Evolutionary conservation across 192 early-diverging fungal species (phyloP), one percentile per base, ranked within the genome.

Genomic region (Coemansia umbellata): DNA sequence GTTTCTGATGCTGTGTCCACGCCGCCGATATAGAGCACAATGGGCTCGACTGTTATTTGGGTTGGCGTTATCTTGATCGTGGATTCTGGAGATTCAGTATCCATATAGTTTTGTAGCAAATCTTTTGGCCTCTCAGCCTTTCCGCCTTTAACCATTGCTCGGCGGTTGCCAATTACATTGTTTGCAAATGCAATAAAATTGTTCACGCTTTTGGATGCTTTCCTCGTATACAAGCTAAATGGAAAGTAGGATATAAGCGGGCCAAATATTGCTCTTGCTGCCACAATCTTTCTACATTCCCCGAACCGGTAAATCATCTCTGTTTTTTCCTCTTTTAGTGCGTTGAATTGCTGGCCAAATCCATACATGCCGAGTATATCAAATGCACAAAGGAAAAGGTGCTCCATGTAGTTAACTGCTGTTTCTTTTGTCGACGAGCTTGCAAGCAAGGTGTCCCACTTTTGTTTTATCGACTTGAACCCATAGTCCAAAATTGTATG

Each of bases 61-160:
- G 9, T n/a, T 6, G 43, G 24, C 27, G 53, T 66, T 53, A 70
- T 64, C 30, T 37, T 36, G 18, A 24, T 43, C 23, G 31, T 48
- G 0, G 56, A 50, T 6, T 68, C 66, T 8, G 60, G 56, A n/a
- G 69, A 62, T 17, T 50, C 57, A 0, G 40, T 47, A 24, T 70
- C 74, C 3, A 77, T n/a, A 14, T 69, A 31, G 2, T 57, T 42
- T 33, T 77, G 74, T 31, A 78, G 53, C 14, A 70, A 37, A 23
- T 78, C 67, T 39, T 51, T 41, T 33, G 66, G 58, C 23, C 53
- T 56, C 21, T 52, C 49, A 1, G 22, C 21, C 21, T 26, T 13
- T 18, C 50, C 53, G 1, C 5, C 2, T 8, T 40, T 31, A 26
- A 53, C 15, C 26, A 40, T 10, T 9, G 44, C 37, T 1, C 42